Conservation (phyloP, 306 rosid species). For the Quillaja saponaria region DNA sequence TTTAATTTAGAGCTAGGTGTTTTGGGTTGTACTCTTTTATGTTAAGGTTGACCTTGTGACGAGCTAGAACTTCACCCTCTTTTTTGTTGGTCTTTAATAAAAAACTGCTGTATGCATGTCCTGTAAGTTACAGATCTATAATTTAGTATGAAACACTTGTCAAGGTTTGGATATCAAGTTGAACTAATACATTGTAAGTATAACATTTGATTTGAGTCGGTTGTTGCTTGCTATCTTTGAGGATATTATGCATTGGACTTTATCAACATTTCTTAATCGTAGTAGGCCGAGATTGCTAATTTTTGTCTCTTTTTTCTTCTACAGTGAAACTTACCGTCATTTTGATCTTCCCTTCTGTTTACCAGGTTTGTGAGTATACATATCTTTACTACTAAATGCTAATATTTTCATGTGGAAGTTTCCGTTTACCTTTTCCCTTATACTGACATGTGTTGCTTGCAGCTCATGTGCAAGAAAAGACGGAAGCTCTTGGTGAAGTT, state of each 20-base stretch:
- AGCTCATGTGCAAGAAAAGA: slow-evolving; percentile 50
- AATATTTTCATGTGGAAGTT: background rate
- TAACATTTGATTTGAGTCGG: background rate
- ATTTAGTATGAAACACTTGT: background rate
- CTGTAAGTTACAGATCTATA: too few relatives aligned
- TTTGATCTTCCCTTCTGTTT: slow-evolving; percentile 56
- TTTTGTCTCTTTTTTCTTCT: slow-evolving; percentile 16
- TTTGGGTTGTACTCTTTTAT: too few relatives aligned
- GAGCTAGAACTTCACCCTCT: too few relatives aligned
- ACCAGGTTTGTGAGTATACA: slow-evolving; percentile 41
- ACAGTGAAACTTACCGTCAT: slow-evolving; percentile 55
- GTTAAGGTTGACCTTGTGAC: too few relatives aligned
- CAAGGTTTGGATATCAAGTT: background rate
- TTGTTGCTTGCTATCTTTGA: background rate
- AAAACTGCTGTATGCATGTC: too few relatives aligned
- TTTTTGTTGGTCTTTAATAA: too few relatives aligned
- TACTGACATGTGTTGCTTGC: slow-evolving; percentile 23
- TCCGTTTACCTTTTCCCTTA: background rate
- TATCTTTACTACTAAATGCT: background rate
- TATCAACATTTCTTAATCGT: slow-evolving; percentile 20
- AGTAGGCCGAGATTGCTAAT: background rate
- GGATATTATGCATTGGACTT: slow-evolving; percentile 2
- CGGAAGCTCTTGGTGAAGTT: slow-evolving; percentile 56
- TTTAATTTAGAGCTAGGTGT: too few relatives aligned
- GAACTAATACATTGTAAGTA: background rate